Evolutionary conservation across 768 basidiomycete genomes (phyloP).

Genomic region (Pholiota molesta): DNA sequence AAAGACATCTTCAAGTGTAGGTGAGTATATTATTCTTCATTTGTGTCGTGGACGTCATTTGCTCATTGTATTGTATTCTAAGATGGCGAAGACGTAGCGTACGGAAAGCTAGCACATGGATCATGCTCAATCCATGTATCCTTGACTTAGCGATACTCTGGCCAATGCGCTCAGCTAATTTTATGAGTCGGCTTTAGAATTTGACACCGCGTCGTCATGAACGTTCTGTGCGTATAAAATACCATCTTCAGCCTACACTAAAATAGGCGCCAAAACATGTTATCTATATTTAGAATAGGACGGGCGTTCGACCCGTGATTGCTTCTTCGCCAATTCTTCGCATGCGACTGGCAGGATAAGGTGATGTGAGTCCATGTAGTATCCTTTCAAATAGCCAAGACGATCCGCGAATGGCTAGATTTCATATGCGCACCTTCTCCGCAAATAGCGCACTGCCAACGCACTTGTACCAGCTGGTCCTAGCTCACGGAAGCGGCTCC

Average conservation of each 20-base stretch:
- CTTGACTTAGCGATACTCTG: background rate
- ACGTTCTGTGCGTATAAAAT: background rate
- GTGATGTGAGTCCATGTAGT: background rate
- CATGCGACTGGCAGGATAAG: background rate
- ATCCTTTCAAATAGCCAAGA: background rate
- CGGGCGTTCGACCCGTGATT: background rate
- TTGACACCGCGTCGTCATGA: background rate
- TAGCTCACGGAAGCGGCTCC: background rate
- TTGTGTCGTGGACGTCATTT: background rate
- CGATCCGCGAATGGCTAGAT: background rate
- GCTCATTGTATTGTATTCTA: background rate
- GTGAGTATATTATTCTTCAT: background rate
- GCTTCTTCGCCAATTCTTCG: background rate
- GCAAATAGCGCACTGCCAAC: slow-evolving; percentile 2
- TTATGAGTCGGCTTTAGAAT: background rate
- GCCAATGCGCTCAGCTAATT: background rate
- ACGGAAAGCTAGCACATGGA: background rate
- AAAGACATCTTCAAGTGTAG: background rate
- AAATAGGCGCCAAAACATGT: background rate
- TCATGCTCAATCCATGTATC: background rate
- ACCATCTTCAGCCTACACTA: background rate
- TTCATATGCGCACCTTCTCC: background rate
- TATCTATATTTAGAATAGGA: background rate
- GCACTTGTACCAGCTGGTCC: background rate
- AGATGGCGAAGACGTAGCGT: background rate